Percentiles rank a stretch among this genome's conserved stretches.
phyloP scores from a whole-genome alignment of 345 rosid genomes.

The Firmiana major region DNA sequence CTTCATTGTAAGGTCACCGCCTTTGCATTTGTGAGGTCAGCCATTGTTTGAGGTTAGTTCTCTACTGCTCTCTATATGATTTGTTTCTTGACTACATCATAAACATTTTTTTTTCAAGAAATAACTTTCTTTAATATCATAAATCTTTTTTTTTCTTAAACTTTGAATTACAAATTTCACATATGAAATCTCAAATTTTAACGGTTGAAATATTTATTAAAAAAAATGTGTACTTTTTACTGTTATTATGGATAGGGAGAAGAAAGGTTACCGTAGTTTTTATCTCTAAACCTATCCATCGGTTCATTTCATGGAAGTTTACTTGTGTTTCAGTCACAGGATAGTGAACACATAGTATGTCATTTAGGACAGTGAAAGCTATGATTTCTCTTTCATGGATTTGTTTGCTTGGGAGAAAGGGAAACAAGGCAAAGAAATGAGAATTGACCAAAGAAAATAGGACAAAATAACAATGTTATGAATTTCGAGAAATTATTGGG shows the following conservation, averaged over 20 bases:
- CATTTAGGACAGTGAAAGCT: background rate
- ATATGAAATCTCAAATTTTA: background rate
- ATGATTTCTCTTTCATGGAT: background rate
- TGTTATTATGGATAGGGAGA: no score
- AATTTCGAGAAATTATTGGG: background rate
- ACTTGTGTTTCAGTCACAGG: background rate
- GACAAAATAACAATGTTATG: background rate
- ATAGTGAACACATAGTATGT: background rate
- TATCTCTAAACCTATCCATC: no score
- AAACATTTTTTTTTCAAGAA: background rate
- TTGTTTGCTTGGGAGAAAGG: background rate
- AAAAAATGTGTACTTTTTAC: no score
- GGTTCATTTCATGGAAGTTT: background rate
- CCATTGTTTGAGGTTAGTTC: slow-evolving; percentile 24
- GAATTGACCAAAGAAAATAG: background rate
- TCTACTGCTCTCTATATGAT: background rate
- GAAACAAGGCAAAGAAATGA: background rate
- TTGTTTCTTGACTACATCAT: background rate
- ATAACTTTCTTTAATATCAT: no score
- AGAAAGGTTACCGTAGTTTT: background rate
- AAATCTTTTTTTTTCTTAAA: no score
- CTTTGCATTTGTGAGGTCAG: background rate
- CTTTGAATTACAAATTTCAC: background rate
- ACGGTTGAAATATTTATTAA: no score
- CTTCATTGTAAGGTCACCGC: background rate